phyloP scores from a whole-genome alignment of 1,284 basidiomycete genomes.

The Heterobasidion parviporum region DNA sequence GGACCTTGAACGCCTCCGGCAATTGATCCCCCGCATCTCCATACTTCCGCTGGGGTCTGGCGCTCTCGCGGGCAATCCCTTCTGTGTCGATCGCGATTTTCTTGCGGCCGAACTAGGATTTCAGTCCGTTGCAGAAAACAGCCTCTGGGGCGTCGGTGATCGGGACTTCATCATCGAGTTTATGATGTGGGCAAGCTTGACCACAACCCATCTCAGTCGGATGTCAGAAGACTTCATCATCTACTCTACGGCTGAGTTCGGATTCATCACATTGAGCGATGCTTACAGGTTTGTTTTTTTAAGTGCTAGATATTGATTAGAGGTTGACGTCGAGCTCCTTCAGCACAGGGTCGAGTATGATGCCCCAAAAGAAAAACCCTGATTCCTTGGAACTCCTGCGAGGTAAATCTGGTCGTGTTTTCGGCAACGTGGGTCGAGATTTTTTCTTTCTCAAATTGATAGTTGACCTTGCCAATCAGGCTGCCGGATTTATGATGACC shows the following conservation, averaged over 20 bases:
- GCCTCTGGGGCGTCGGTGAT: conserved; percentile 92
- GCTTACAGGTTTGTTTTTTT: conserved; percentile 74
- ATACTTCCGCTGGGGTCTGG: conserved; percentile 92
- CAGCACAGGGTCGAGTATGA: conserved; percentile 97
- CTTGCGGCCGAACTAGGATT: conserved; percentile 84
- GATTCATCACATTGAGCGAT: conserved; percentile 90
- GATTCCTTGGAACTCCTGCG: conserved; percentile 93
- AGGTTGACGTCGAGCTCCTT: conserved; percentile 1
- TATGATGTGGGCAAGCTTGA: conserved; percentile 91
- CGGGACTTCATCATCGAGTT: conserved; percentile 97
- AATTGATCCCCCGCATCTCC: conserved; percentile 83
- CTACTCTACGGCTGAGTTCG: conserved; percentile 95
- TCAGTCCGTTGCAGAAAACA: conserved; percentile 81
- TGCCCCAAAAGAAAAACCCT: conserved; percentile 99
- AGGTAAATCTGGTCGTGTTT: conserved; percentile 91
- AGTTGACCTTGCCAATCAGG: conserved; percentile 34
- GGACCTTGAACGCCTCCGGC: conserved; percentile 82
- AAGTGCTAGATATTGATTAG: neutral
- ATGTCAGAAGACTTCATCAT: conserved; percentile 96
- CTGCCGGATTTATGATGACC: conserved; percentile 98
- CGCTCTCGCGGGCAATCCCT: conserved; percentile 95
- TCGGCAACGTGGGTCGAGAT: conserved; percentile 68
- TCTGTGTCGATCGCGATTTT: conserved; percentile 85
- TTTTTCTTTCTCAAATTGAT: neutral
- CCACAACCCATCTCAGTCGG: conserved; percentile 90